Evolutionary conservation across 2,329 filamentous ascomycete genomes (phyloP).

Genomic region (Neonectria hederae): DNA sequence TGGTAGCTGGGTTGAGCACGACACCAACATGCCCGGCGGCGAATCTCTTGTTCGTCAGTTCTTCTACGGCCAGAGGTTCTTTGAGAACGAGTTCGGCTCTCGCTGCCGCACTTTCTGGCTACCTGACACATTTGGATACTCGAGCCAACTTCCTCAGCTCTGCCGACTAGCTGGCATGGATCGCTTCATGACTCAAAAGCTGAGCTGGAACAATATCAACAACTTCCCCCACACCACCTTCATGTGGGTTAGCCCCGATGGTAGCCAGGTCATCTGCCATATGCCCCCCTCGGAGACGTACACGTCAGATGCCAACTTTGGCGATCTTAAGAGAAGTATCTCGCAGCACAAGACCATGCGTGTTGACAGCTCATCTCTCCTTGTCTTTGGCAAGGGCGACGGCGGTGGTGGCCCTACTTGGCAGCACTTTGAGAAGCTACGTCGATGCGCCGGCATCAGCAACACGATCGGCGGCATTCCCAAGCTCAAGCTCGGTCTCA

Average conservation of each 20-base stretch:
- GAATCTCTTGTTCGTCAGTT: conserved; percentile 96
- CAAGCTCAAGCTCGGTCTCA: conserved; percentile 86
- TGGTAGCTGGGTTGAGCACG: conserved; percentile 98
- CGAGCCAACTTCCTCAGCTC: conserved; percentile 90
- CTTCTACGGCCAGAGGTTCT: conserved; percentile 93
- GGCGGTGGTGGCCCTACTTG: conserved; percentile 95
- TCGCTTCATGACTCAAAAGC: conserved; percentile 96
- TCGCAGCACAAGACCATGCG: conserved; percentile 96
- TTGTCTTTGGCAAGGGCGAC: conserved; percentile 97
- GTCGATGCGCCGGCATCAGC: conserved; percentile 89
- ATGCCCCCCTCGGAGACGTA: conserved; percentile 98
- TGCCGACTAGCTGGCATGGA: conserved; percentile 96
- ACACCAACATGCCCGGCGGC: conserved; percentile 96
- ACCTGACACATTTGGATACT: conserved; percentile 98
- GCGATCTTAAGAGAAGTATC: conserved; percentile 89
- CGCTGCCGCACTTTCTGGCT: conserved; percentile 95
- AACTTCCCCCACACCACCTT: conserved; percentile 99
- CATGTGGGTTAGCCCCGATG: conserved; percentile 96
- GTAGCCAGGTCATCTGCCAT: conserved; percentile 95
- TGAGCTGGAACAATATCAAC: conserved; percentile 99
- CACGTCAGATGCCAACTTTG: conserved; percentile 92
- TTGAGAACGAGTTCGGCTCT: conserved; percentile 90
- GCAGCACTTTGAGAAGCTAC: conserved; percentile 93
- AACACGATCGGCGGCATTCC: conserved; percentile 84
- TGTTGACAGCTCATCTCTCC: conserved; percentile 86